Percentiles rank a stretch among this genome's conserved stretches.
Conservation (phyloP, 2,329 filamentous ascomycete genomes). For the Acrocalymma vagum region DNA sequence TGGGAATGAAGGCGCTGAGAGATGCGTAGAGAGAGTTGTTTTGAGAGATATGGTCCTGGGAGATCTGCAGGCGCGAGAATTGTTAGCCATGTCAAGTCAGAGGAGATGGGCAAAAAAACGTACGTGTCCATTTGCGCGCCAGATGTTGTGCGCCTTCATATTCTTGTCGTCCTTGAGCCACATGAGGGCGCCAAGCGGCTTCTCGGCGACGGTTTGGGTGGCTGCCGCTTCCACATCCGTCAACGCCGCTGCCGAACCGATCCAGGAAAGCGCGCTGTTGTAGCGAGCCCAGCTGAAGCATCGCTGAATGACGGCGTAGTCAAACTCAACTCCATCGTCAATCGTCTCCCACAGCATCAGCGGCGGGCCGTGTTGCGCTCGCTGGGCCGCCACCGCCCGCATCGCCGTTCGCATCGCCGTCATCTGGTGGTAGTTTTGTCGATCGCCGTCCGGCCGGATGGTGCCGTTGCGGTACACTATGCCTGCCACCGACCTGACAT, state of each 20-base stretch:
- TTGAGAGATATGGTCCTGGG: too few species aligned
- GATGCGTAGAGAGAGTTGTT: constrained; percentile 6
- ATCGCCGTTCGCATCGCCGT: constrained; percentile 50
- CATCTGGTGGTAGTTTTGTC: constrained; percentile 57
- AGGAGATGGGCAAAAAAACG: not conserved
- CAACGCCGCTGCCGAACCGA: constrained; percentile 49
- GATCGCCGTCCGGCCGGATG: constrained; percentile 51
- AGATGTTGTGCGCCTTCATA: constrained; percentile 54
- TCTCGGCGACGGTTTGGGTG: constrained; percentile 19
- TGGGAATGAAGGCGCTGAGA: constrained; percentile 16
- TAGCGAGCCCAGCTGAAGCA: constrained; percentile 58
- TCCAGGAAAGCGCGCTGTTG: constrained; percentile 56
- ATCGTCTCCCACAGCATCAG: constrained; percentile 57
- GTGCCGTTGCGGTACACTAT: constrained; percentile 53
- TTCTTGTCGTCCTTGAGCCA: constrained; percentile 57
- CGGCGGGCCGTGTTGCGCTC: constrained; percentile 47
- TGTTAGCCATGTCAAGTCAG: too few species aligned
- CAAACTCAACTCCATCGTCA: constrained; percentile 46
- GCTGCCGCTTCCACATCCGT: constrained; percentile 45
- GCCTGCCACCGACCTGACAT: constrained; percentile 46
- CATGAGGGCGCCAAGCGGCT: constrained; percentile 56
- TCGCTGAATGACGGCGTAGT: constrained; percentile 54
- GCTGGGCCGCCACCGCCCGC: constrained; percentile 55
- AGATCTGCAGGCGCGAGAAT: too few species aligned
- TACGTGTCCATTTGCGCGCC: constrained; percentile 37